Conservation (phyloP, 306 rosid genomes). For the Malus fusca region DNA sequence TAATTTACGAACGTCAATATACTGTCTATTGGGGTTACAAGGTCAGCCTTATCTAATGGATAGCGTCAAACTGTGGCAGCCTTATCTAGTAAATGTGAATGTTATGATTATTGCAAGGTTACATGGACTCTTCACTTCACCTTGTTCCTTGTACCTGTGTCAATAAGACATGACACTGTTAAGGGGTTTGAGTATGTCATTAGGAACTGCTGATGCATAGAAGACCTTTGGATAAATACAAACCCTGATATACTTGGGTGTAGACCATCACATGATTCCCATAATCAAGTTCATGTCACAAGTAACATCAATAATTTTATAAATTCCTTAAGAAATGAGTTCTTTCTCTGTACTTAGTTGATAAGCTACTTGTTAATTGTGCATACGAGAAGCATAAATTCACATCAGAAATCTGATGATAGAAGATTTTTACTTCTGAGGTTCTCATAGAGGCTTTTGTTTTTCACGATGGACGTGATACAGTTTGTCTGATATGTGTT, state of each 20-base stretch:
- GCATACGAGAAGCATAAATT: neutral
- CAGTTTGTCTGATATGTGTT: neutral
- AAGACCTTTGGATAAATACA: neutral
- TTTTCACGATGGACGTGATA: neutral
- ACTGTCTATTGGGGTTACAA: neutral
- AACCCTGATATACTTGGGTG: neutral
- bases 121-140: neutral
- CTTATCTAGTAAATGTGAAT: neutral
- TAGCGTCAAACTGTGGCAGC: neutral
- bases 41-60: neutral
- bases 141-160: neutral
- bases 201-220: neutral
- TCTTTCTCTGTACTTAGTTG: neutral
- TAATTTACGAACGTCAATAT: neutral
- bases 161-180: neutral
- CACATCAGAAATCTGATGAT: neutral
- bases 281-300: neutral
- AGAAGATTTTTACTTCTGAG: neutral
- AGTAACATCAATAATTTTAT: neutral
- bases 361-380: neutral
- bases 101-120: neutral
- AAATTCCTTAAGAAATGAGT: neutral
- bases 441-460: neutral
- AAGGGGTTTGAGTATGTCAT: neutral
- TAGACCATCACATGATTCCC: neutral